A percentile compares a stretch with the other conserved stretches of the same genome.
Conservation (phyloP, 768 basidiomycete genomes). For the Rhizopogon vesiculosus region DNA sequence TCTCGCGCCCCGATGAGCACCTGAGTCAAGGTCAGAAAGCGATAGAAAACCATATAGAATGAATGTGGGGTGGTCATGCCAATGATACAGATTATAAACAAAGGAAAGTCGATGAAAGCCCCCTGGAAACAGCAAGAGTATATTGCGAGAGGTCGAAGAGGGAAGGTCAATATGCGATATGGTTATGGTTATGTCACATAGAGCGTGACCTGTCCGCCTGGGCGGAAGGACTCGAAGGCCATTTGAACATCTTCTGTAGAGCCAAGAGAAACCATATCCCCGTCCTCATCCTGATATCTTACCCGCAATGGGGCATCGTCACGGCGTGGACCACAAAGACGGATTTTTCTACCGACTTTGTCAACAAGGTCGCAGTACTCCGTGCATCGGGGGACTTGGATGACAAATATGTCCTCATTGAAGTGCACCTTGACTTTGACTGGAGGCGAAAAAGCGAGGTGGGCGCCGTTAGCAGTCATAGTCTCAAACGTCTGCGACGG, state of each 20-base stretch:
- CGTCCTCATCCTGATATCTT: slow-evolving; percentile 90
- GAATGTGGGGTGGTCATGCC: slow-evolving; percentile 17
- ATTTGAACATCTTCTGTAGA: slow-evolving; percentile 93
- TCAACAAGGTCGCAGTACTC: slow-evolving; percentile 83
- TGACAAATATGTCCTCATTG: slow-evolving; percentile 92
- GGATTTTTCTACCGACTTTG: slow-evolving; percentile 89
- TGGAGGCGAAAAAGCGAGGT: slow-evolving; percentile 31
- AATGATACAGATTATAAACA: slow-evolving; percentile 12
- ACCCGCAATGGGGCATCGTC: slow-evolving; percentile 80
- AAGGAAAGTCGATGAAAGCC: slow-evolving; percentile 6
- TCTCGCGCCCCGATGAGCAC: slow-evolving; percentile 4
- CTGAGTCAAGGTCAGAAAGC: slow-evolving; percentile 13
- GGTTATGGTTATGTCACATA: slow-evolving; percentile 55
- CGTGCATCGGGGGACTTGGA: slow-evolving; percentile 78
- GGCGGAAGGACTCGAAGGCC: slow-evolving; percentile 82
- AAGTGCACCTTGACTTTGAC: slow-evolving; percentile 95
- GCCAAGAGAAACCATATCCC: slow-evolving; percentile 82
- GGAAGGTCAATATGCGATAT: slow-evolving; percentile 3
- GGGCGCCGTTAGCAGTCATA: slow-evolving; percentile 23
- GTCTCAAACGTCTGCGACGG: slow-evolving; percentile 53
- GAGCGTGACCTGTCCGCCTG: slow-evolving; percentile 77
- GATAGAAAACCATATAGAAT: slow-evolving; percentile 13
- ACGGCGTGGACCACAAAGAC: slow-evolving; percentile 78
- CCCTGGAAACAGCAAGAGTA: slow-evolving; percentile 10
- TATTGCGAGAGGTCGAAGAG: slow-evolving; percentile 4